Evolutionary conservation across 2,329 filamentous ascomycete species (phyloP).

Genomic region (Hortaea sp.): DNA sequence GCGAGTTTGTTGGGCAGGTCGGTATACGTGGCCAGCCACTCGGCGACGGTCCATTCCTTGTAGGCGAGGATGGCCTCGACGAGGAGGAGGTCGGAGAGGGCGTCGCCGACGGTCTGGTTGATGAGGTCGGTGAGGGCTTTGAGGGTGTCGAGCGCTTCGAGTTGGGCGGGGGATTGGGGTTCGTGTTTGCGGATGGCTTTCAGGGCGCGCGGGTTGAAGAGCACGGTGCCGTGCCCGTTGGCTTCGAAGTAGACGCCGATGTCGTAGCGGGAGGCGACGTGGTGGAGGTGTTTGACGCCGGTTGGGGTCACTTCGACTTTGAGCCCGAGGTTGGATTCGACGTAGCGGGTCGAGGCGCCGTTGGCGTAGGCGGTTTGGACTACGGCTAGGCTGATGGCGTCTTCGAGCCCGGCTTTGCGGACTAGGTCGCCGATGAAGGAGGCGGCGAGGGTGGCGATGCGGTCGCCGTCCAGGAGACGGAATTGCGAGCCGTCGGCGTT

Average conservation of each 20-base stretch:
- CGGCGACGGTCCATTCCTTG: conserved; percentile 75
- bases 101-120: conserved; percentile 96
- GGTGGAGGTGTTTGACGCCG: conserved; percentile 94
- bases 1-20: conserved; percentile 94
- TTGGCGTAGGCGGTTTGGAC: conserved; percentile 98
- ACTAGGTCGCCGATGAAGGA: conserved; percentile 88
- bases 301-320: conserved; percentile 90
- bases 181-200: conserved; percentile 67
- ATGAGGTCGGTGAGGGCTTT: conserved; percentile 79
- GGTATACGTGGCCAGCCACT: conserved; percentile 88
- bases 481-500: conserved; percentile 72
- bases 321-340: conserved; percentile 76
- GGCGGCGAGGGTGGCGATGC: conserved; percentile 87
- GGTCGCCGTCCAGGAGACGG: conserved; percentile 89
- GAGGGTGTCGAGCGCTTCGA: conserved; percentile 77
- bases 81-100: conserved; percentile 88
- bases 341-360: conserved; percentile 84
- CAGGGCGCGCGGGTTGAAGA: conserved; percentile 80
- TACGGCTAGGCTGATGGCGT: conserved; percentile 80
- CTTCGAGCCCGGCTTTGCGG: conserved; percentile 64
- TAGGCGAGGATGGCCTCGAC: conserved; percentile 94
- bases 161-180: conserved; percentile 84
- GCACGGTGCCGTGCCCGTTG: conserved; percentile 92
- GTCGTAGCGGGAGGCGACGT: conserved; percentile 90
- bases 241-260: conserved; percentile 98